Percentiles rank a stretch among this genome's conserved stretches.
These are phyloP conservation scores for Trypanosoma avium DNA, from an alignment of 208 protist genomes.

Conservation along the genomic window DNA sequence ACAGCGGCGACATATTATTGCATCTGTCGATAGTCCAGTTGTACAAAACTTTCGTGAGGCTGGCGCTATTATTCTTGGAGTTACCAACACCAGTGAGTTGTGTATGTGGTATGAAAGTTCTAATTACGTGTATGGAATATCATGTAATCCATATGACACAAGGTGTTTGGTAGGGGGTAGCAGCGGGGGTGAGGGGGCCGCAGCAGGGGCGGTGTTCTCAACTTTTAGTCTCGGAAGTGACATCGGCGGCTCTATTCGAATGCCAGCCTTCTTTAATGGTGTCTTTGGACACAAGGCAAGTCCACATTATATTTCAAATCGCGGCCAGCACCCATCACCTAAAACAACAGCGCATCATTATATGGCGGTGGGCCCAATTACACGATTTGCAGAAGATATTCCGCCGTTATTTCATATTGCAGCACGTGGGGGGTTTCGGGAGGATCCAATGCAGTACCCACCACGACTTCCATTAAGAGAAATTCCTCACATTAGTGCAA, in stretches of 20 bases:
- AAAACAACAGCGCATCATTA: constrained; percentile 75
- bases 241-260: constrained; percentile 90
- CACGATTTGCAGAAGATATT: constrained; percentile 83
- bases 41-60: constrained; percentile 84
- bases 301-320: constrained; percentile 81
- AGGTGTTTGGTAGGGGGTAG: constrained; percentile 83
- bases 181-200: constrained; percentile 83
- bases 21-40: constrained; percentile 61
- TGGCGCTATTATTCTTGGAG: constrained; percentile 90
- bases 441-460: constrained; percentile 61
- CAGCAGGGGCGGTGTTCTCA: constrained; percentile 74
- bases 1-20: constrained; percentile 41
- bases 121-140: constrained; percentile 90
- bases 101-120: constrained; percentile 91
- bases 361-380: constrained; percentile 85
- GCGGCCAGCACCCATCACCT: constrained; percentile 76
- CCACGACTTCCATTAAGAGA: constrained; percentile 60
- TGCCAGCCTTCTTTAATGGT: constrained; percentile 90
- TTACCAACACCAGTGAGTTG: constrained; percentile 89
- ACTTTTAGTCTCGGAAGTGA: constrained; percentile 87
- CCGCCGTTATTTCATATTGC: constrained; percentile 71
- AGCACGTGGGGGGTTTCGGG: constrained; percentile 70
- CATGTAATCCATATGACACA: constrained; percentile 89
- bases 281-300: constrained; percentile 89
- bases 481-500: constrained; percentile 31